These are phyloP conservation scores for Alternaria sp. DNA, from an alignment of 2,329 filamentous ascomycete species.

Conservation along the genomic window DNA sequence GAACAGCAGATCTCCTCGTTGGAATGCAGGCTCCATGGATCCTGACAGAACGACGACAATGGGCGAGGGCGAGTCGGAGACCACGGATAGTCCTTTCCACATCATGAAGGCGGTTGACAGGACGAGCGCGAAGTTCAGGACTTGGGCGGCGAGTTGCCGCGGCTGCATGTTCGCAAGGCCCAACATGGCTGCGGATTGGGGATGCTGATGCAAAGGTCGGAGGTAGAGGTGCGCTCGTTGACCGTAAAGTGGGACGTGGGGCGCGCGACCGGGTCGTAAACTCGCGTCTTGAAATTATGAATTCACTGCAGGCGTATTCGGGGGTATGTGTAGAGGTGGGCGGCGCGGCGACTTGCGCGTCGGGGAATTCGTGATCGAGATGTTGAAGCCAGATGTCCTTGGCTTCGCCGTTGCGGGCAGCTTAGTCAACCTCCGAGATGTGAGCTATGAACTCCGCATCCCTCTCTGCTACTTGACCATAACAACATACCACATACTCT, in stretches of 20 bases:
- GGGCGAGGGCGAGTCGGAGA: conserved; percentile 68
- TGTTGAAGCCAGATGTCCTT: conserved; percentile 41
- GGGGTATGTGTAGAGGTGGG: background rate
- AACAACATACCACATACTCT: background rate
- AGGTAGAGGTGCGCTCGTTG: background rate
- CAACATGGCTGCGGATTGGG: conserved; percentile 36
- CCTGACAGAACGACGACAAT: conserved; percentile 85
- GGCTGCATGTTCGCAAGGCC: conserved; percentile 70
- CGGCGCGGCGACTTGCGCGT: conserved; percentile 9
- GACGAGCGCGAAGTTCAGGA: conserved; percentile 90
- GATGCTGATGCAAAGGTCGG: background rate
- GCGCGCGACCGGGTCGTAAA: background rate
- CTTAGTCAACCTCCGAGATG: conserved; percentile 29
- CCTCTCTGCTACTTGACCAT: background rate
- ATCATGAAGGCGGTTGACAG: conserved; percentile 94
- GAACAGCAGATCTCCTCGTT: conserved; percentile 76
- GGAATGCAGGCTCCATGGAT: conserved; percentile 84
- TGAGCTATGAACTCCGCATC: conserved; percentile 16
- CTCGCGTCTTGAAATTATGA: background rate
- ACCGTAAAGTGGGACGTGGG: background rate
- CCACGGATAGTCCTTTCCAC: conserved; percentile 82
- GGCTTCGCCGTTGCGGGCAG: conserved; percentile 24
- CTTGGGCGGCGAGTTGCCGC: conserved; percentile 79
- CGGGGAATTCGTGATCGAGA: conserved; percentile 20
- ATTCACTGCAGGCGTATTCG: background rate